A percentile compares a stretch with the other conserved stretches of the same genome.
Conservation (phyloP, 169 alveolate genomes). For the Ichthyophthirius multifiliis region DNA sequence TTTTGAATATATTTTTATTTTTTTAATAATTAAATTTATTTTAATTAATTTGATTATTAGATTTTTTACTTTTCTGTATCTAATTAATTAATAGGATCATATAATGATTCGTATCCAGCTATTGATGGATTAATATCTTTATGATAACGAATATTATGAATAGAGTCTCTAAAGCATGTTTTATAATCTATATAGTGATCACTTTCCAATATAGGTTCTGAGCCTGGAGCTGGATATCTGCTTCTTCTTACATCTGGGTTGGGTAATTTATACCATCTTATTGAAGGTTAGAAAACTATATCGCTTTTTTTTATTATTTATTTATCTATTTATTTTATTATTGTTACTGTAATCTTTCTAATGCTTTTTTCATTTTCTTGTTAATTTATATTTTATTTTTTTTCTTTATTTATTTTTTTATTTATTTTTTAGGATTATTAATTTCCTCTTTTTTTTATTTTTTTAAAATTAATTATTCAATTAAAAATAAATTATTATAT, state of each 20-base stretch:
- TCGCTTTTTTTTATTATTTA: not conserved
- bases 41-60: not conserved
- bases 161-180: slow-evolving; percentile 22
- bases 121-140: not conserved
- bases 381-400: too few species aligned
- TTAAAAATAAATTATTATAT: too few species aligned
- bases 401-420: too few species aligned
- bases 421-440: too few species aligned
- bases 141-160: slow-evolving; percentile 11
- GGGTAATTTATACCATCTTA: slow-evolving; percentile 16
- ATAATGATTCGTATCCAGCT: not conserved
- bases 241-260: not conserved
- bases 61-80: not conserved
- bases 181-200: slow-evolving; percentile 2
- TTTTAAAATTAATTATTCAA: too few species aligned
- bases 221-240: slow-evolving; percentile 22
- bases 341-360: too few species aligned
- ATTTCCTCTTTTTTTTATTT: too few species aligned
- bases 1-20: not conserved
- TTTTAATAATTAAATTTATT: not conserved
- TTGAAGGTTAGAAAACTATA: not conserved
- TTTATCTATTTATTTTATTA: too few species aligned
- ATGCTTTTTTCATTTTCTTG: too few species aligned
- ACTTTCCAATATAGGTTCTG: slow-evolving; percentile 7
- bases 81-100: not conserved